Conservation (phyloP, 1,284 basidiomycete genomes). For the Mycena sp. region DNA sequence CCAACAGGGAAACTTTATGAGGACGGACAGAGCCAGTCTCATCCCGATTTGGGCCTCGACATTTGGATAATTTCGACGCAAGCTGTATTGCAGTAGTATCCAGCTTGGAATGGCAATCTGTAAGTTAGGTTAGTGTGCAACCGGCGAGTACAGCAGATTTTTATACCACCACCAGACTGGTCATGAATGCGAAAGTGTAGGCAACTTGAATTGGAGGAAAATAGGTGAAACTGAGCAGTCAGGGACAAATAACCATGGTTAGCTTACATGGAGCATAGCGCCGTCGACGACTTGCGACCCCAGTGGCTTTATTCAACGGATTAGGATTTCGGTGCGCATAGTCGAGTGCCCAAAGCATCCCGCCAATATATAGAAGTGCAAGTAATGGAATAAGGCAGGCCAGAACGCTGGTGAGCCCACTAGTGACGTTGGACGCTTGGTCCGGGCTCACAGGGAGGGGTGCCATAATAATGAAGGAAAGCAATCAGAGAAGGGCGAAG, state of each 20-base stretch:
- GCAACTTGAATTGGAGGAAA: conserved; percentile 41
- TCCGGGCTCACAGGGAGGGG: conserved; percentile 11
- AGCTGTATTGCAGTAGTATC: conserved; percentile 62
- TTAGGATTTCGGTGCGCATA: conserved; percentile 54
- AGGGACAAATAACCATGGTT: conserved; percentile 5
- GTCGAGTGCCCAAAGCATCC: conserved; percentile 56
- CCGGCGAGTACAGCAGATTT: not conserved
- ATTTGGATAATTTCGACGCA: conserved; percentile 59
- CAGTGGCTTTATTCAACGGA: conserved; percentile 54
- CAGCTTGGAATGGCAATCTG: conserved; percentile 63
- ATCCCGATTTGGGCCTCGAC: conserved; percentile 49
- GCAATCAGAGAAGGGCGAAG: conserved; percentile 12
- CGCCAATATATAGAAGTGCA: conserved; percentile 57
- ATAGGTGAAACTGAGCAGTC: no score
- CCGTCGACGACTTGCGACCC: conserved; percentile 52
- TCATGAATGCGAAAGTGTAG: conserved; percentile 60
- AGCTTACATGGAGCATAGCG: conserved; percentile 59
- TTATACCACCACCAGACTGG: conserved; percentile 57
- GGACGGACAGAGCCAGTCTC: conserved; percentile 57
- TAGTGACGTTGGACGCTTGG: conserved; percentile 26
- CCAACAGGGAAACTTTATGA: not conserved
- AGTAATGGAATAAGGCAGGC: conserved; percentile 56
- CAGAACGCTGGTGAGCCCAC: conserved; percentile 51
- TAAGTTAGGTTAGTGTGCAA: not conserved
- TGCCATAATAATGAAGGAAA: no score